Evolutionary conservation across 257 asterid genomes (phyloP), one percentile per base, ranked within the genome.

Genomic region (Haberlea rhodopensis): DNA sequence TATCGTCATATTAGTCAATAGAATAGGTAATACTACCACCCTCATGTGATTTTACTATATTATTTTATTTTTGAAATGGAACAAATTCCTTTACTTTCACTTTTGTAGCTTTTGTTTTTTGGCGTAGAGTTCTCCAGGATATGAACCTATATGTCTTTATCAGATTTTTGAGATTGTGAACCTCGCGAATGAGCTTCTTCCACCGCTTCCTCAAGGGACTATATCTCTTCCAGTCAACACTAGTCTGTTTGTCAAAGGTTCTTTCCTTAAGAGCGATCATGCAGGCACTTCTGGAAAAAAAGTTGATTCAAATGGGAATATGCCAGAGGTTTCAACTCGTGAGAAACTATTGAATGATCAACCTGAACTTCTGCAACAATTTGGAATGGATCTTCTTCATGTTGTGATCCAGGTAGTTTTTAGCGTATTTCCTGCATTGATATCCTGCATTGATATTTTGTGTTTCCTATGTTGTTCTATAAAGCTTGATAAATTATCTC

Each of bases 171-270:
- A 94, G 89, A 90, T 94, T 57, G 91, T 94, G 82, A 94, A 88
- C 87, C 82, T 94, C 73, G 97, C 99, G 69, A 94, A 94, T 79
- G 99, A 94, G 86, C 92, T 94, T 69, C 99, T 94, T 65, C 99
- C 99, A 18, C 79, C 92, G 0, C 87, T 94, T 70, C 96, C 99
- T 67, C 89, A 84, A 82, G 99, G 99, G 80, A 90, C 78, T 29
- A 86, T 94, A 5, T 80, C 97, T 66, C 86, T 94, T 55, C 99
- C 96, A 28, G 82, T 77, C 62, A 79, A 87, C 75, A 75, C 76
- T 73, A 81, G 82, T 82, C 45, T 82, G 68, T 75, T 81, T 45
- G 58, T 77, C 53, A 94, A 80, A 80, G 91, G 95, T 63, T 70
- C 96, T 8, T 55, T 75, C 58, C 31, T 79, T 53, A 90, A 81